Percentiles rank a stretch among this genome's conserved stretches.
phyloP scores from a whole-genome alignment of 192 early-diverging fungal genomes.

The Podila minutissima region DNA sequence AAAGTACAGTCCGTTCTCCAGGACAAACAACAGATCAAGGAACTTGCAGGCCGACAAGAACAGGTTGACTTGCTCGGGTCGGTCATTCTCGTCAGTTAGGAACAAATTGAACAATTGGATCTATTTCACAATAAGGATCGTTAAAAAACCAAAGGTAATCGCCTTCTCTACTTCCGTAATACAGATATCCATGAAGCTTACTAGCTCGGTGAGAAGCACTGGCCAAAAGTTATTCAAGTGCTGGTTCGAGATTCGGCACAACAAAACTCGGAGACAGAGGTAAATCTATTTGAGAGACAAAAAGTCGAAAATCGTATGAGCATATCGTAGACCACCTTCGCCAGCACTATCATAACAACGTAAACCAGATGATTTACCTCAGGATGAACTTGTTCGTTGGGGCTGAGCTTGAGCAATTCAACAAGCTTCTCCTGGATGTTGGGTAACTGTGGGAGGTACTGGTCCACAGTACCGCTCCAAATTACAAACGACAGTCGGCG shows the following conservation, averaged over 20 bases:
- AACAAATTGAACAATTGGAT: constrained; percentile 74
- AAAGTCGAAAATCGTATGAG: neutral
- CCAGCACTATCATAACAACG: neutral
- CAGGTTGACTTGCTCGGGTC: constrained; percentile 72
- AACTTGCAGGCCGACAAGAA: constrained; percentile 91
- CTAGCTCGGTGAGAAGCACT: constrained; percentile 87
- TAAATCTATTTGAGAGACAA: constrained; percentile 63
- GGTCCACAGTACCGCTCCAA: constrained; percentile 76
- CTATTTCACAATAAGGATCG: constrained; percentile 40
- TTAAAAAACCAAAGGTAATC: neutral
- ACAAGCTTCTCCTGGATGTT: constrained; percentile 89
- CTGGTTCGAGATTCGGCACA: constrained; percentile 81
- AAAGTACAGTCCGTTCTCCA: constrained; percentile 87
- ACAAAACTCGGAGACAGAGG: constrained; percentile 81
- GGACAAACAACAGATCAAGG: constrained; percentile 81
- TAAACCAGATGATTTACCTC: constrained; percentile 56
- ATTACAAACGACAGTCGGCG: constrained; percentile 85
- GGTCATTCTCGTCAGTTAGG: constrained; percentile 59
- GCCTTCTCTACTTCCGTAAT: neutral
- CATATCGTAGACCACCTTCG: neutral
- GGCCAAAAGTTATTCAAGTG: constrained; percentile 94
- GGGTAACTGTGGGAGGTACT: constrained; percentile 83
- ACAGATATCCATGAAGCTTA: constrained; percentile 37
- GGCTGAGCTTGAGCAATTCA: constrained; percentile 80
- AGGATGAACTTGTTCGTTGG: constrained; percentile 75